Base-by-base conservation (phyloP, 352 stramenopile genomes). In the Discostella stelligera region DNA sequence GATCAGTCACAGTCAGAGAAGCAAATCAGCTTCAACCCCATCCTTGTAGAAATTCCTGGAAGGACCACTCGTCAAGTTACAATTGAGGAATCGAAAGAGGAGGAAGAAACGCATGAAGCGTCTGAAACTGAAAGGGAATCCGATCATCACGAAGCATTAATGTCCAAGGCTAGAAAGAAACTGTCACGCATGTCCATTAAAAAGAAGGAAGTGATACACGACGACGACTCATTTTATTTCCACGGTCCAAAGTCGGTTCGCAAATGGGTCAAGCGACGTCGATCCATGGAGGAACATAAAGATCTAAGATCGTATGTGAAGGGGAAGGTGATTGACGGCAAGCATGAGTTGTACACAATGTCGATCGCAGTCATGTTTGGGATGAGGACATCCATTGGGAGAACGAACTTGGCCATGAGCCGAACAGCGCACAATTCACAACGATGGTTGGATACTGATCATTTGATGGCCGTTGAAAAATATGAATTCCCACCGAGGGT, bases 351-450 rank as follows among this genome's bases (percentile, higher is more conserved):
- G 74, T 99, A 98, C 85, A 95, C 96, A 52, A 90, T 99, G 20
- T 98, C 96, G 13, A 98, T 98, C 80, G 97, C 97, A 62, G 98
- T 99, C 81, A 99, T 99, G 97, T 96, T 98, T 49, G 96, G 97
- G 20, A 97, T 99, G 64, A 90, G 97, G 46, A 97, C 97, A 64
- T 97, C 95, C 3, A 97, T 98, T 11, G 94, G 95, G 0, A 75
- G 82, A 53, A 93, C 89, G 6, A 89, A 94, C 84, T 79, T 77
- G 53, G 58, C 82, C 68, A 86, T 90, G 66, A 78, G 73, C 20
- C 41, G 79, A 30, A 81, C 69, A 23, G 65, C 84, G 46, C 48
- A 76, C 56, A 84, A 82, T 71, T 67, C 82, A 55, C 56, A 75
- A 25, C 25, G 64, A 86, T 86, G 82, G 77, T 75, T 94, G 32